Evolutionary conservation across 2,329 filamentous ascomycete species (phyloP).

Genomic region (Reticulascus tulasneorum): DNA sequence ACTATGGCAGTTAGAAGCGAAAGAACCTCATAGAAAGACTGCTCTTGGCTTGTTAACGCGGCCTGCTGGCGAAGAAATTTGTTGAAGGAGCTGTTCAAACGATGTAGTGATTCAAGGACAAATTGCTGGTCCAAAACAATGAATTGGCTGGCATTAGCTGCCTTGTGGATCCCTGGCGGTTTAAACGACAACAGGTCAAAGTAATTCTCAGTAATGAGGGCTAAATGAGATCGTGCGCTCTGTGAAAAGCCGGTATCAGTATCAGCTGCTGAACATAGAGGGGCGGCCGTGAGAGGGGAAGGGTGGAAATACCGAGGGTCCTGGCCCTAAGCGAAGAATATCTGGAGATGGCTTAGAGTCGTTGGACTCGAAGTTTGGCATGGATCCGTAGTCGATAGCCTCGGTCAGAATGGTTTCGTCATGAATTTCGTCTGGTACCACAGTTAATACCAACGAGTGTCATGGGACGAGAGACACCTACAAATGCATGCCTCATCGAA

Average conservation of each 20-base stretch:
- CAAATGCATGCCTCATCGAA: conserved; percentile 42
- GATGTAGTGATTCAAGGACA: conserved; percentile 35
- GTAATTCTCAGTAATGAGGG: conserved; percentile 47
- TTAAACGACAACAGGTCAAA: conserved; percentile 46
- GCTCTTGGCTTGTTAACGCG: conserved; percentile 37
- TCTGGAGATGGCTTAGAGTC: conserved; percentile 35
- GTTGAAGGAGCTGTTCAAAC: conserved; percentile 38
- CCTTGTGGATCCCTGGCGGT: conserved; percentile 47
- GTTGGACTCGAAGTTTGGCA: conserved; percentile 42
- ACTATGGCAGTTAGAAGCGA: conserved; percentile 35
- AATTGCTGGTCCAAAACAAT: conserved; percentile 39
- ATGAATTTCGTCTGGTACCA: conserved; percentile 32
- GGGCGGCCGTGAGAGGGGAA: no score
- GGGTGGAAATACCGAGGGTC: conserved; percentile 39
- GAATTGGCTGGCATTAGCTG: conserved; percentile 31
- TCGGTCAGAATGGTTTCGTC: conserved; percentile 36
- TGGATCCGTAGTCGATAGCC: conserved; percentile 48
- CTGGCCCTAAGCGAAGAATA: conserved; percentile 46
- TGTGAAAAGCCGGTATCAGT: conserved; percentile 23
- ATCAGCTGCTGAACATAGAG: not conserved
- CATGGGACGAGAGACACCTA: conserved; percentile 21
- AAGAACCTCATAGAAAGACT: conserved; percentile 38
- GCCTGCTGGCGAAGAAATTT: conserved; percentile 29
- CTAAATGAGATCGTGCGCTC: conserved; percentile 46
- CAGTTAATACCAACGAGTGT: conserved; percentile 11